Base-by-base conservation (phyloP, 129 eudicot genomes). In the Apium graveolens region DNA sequence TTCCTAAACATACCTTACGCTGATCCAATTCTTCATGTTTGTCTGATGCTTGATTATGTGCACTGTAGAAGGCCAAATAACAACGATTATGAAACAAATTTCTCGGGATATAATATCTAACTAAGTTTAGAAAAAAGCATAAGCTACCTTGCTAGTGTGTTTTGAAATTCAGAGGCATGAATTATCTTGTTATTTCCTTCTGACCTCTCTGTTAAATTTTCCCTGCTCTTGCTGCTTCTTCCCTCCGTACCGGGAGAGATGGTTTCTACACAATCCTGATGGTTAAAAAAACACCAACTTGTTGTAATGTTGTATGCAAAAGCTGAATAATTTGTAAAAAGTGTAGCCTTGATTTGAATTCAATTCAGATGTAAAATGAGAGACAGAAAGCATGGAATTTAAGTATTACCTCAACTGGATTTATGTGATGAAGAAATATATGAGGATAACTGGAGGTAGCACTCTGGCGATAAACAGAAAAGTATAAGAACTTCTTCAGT, bases 31-130 rank as follows among this genome's bases (percentile, higher is more conserved):
- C 73, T 68, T 68, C 42, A 32, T 1, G 18, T 35, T 32, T 27
- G 4, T 68, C 73, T 17, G 41, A 29, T 68, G 73, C 16, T 31
- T 68, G 39, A 68, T 32, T 17, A 14, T 14, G 41, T 68, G 42
- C 73, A 68, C 73, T 68, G 73, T 31, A 32, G 21, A 68, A 68
- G 73, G 73, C 73, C 73, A 32, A 68, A 29, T 68, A 68, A 35
- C 73, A 68, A 29, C 20, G 4, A 68, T 68, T 17, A 68, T n/a
- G 21, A 68, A 68, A 68, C 3, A 32, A 68, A 5, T 5, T 12
- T 13, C 73, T 68, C 12, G 9, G 5, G 17, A 32, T 4, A 68
- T 14, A 32, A 14, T 24, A 68, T 32, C 42, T 11, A 57, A 9
- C 10, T 55, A 55, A 66, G 35, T 29, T 27, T 0, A 66, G n/a